These are phyloP conservation scores for Parmales sp. DNA, from an alignment of 108 stramenopile species.

Conservation along the genomic window DNA sequence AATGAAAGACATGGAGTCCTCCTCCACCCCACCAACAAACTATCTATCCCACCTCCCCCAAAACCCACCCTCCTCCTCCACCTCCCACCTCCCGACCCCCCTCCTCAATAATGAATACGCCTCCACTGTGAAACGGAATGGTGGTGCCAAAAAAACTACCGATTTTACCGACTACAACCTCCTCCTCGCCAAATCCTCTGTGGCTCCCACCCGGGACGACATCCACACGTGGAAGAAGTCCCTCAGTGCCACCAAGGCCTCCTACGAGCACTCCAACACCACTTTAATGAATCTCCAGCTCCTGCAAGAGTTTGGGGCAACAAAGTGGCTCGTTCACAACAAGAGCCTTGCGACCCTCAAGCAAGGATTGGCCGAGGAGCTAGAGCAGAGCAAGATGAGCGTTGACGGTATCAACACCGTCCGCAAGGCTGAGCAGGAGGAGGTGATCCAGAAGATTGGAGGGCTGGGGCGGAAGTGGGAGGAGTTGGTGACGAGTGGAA, in stretches of 20 bases:
- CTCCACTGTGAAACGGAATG: too few relatives aligned
- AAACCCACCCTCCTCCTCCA: too few relatives aligned
- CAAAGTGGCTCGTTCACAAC: neutral
- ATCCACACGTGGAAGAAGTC: neutral
- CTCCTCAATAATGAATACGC: too few relatives aligned
- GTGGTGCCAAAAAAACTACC: too few relatives aligned
- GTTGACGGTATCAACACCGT: neutral
- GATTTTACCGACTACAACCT: too few relatives aligned
- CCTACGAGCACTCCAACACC: neutral
- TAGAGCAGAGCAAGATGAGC: neutral
- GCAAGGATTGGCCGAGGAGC: neutral
- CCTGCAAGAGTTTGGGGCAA: neutral
- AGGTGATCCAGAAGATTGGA: neutral
- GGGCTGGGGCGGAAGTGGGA: neutral
- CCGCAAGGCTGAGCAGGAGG: neutral
- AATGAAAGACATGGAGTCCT: neutral
- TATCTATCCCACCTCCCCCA: too few relatives aligned
- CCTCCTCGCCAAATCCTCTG: too few relatives aligned
- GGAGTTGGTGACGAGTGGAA: too few relatives aligned
- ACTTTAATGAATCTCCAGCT: neutral
- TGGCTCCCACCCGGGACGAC: neutral
- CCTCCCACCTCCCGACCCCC: too few relatives aligned
- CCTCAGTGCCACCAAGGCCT: neutral
- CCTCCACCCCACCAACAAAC: too few relatives aligned
- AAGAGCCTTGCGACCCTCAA: neutral